phyloP scores from a whole-genome alignment of 495 filamentous ascomycete species.

The Talaromyces liani region DNA sequence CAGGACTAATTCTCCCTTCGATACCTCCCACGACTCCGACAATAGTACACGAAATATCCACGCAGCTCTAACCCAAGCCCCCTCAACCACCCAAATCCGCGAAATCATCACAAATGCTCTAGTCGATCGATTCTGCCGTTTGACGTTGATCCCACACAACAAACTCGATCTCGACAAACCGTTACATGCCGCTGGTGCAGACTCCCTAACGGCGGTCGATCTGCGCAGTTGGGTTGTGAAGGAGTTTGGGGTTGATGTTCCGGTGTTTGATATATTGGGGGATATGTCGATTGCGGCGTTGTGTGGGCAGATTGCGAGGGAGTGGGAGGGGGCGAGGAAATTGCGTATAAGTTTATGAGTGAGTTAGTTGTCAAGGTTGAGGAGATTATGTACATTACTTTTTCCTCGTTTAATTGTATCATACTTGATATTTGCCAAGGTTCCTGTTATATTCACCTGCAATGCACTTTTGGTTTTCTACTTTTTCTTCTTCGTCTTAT shows the following conservation, averaged over 20 bases:
- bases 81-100: background rate
- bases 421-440: slow-evolving; percentile 6
- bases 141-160: background rate
- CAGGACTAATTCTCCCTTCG: background rate
- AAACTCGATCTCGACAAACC: background rate
- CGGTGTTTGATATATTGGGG: background rate
- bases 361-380: no score
- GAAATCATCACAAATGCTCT: background rate
- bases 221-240: background rate
- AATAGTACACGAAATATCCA: background rate
- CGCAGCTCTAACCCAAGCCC: background rate
- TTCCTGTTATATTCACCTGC: slow-evolving; percentile 28
- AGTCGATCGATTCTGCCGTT: background rate
- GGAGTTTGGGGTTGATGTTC: background rate
- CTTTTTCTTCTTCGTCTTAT: slow-evolving; percentile 70
- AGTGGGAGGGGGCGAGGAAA: background rate
- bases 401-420: background rate
- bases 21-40: background rate
- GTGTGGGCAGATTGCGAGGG: background rate
- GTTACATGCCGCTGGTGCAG: background rate
- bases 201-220: background rate
- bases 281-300: background rate
- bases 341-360: background rate
- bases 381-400: background rate
- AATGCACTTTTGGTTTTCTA: slow-evolving; percentile 5